Evolutionary conservation across 345 rosid genomes (phyloP), one percentile per base, ranked within the genome.

Genomic region (Populus alba): DNA sequence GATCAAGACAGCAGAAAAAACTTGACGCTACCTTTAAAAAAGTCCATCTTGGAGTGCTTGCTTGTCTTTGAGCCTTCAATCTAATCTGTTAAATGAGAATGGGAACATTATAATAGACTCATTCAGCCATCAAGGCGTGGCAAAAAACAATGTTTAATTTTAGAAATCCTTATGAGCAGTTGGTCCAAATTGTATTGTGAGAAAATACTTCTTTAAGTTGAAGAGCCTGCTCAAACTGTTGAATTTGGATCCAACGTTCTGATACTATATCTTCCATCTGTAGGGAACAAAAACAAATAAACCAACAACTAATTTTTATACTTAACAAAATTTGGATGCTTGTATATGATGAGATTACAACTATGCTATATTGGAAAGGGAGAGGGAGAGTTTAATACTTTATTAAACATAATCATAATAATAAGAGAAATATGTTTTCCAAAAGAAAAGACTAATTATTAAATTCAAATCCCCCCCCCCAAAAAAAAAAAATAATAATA

Each of bases 231-330:
- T 89, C 91, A 74, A 90, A 85, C 70, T 86, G 91, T 77, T 88
- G 94, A 78, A 92, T 79, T 82, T 88, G 94, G 83, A 89, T 88
- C 97, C 97, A 92, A 75, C 76, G 90, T 62, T 90, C 92, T 25
- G 88, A 79, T 66, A 92, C 91, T 65, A 89, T 78, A 73, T 85
- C 92, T 62, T 81, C 78, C 87, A 86, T 87, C 94, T 90, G 79
- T 37, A 79, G 69, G 35, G 59, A 76, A 57, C 45, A 72, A 9
- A 72, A 47, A 33, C 11, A 37, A 82, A 41, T 41, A 70, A 51
- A n/a, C 37, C 27, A 77, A 67, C 68, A 22, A 75, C 55, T 39
- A 81, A 2, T 5, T n/a, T 23, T 31, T 3, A 41, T 10, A 41
- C 45, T 41, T 41, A 17, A 23, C 38, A 29, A 68, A 68, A 76